Evolutionary conservation across 2,329 filamentous ascomycete genomes (phyloP).

Genomic region (Cladosporium colombiae): DNA sequence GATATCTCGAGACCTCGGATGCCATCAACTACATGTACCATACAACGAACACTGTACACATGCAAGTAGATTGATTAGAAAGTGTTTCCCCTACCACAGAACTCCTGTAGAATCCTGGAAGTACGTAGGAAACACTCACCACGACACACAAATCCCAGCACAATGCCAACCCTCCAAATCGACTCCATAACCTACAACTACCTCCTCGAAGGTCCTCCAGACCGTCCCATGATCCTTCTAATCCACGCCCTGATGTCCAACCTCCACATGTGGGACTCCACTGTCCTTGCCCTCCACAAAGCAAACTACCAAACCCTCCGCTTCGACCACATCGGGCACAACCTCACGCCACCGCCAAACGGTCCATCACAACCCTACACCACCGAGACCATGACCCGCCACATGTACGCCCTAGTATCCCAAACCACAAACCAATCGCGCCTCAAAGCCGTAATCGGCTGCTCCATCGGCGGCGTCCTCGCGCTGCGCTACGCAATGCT

Average conservation of each 20-base stretch:
- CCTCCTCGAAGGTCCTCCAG: conserved; percentile 25
- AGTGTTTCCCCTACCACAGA: too few species aligned
- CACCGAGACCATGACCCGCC: conserved; percentile 31
- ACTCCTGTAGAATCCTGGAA: not conserved
- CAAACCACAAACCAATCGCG: conserved; percentile 21
- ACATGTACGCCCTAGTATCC: conserved; percentile 30
- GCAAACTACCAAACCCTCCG: conserved; percentile 32
- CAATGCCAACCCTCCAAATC: conserved; percentile 24
- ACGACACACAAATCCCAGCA: not conserved
- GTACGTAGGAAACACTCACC: not conserved
- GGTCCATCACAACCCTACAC: conserved; percentile 10
- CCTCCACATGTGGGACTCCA: conserved; percentile 32
- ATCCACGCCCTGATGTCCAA: conserved; percentile 36
- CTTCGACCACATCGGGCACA: conserved; percentile 35
- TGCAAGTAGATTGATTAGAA: not conserved
- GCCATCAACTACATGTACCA: not conserved
- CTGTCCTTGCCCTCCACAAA: conserved; percentile 25
- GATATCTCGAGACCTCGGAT: not conserved
- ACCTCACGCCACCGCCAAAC: conserved; percentile 27
- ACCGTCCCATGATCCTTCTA: conserved; percentile 26
- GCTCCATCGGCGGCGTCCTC: conserved; percentile 33
- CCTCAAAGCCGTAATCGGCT: conserved; percentile 32
- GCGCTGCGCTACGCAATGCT: conserved; percentile 34
- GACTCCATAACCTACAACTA: conserved; percentile 33
- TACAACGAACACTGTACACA: not conserved